Conservation (phyloP, 257 asterid genomes). For the Gentiana dahurica region DNA sequence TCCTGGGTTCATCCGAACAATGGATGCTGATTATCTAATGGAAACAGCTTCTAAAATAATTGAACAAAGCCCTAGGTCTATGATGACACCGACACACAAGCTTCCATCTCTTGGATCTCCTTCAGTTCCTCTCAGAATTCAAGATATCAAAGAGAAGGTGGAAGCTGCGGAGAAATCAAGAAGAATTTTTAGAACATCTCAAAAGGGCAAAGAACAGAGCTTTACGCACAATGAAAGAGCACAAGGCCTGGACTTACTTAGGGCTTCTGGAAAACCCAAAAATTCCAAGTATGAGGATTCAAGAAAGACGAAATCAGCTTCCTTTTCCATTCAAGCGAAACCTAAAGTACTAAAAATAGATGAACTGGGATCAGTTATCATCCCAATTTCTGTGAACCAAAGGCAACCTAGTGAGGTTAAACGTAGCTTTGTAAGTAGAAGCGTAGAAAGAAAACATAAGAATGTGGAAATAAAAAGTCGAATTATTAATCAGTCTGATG, state of each 20-base stretch:
- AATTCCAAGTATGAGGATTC: constrained; percentile 35
- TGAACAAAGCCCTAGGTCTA: constrained; percentile 77
- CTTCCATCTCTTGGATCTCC: constrained; percentile 46
- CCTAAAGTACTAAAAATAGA: constrained; percentile 52
- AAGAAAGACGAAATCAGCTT: constrained; percentile 51
- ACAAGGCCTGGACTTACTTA: constrained; percentile 26
- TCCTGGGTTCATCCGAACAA: constrained; percentile 82
- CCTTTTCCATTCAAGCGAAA: constrained; percentile 50
- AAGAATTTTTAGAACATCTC: constrained; percentile 27
- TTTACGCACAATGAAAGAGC: constrained; percentile 28
- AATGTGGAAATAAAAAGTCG: constrained; percentile 40
- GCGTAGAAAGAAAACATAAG: constrained; percentile 33
- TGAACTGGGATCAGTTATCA: constrained; percentile 24
- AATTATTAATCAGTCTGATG: constrained; percentile 43
- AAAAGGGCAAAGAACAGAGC: constrained; percentile 35
- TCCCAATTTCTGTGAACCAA: constrained; percentile 38
- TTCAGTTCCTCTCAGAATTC: constrained; percentile 56
- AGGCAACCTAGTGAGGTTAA: constrained; percentile 40
- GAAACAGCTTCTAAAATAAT: constrained; percentile 88
- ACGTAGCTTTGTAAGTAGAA: constrained; percentile 22
- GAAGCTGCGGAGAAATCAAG: constrained; percentile 55
- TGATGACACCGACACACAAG: constrained; percentile 27
- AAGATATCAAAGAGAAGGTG: constrained; percentile 52
- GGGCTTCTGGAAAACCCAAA: constrained; percentile 46
- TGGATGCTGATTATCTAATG: constrained; percentile 76